A percentile compares a stretch with the other conserved stretches of the same genome.
Conservation (phyloP, 2,329 filamentous ascomycete species). For the Claviceps sp. region DNA sequence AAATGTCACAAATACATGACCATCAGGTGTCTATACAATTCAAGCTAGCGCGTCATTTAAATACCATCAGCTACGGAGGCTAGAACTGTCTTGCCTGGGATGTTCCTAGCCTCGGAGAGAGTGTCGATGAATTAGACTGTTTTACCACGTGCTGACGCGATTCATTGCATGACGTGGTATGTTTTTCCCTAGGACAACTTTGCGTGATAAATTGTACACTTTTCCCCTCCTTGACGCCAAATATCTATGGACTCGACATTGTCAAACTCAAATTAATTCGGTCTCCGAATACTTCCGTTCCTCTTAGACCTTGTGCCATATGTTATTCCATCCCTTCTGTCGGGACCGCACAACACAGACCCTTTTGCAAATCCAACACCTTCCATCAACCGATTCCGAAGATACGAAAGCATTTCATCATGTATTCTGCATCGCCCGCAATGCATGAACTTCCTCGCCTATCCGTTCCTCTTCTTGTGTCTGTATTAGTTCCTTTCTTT, state of each 20-base stretch:
- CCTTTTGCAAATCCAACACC: neutral
- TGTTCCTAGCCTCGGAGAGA: neutral
- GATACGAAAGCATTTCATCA: neutral
- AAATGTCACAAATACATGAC: conserved; percentile 4
- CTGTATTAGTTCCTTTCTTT: neutral
- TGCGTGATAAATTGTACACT: neutral
- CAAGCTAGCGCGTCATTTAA: conserved; percentile 6
- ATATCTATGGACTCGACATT: neutral
- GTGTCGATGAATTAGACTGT: neutral
- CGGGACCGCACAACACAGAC: no score
- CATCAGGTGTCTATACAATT: conserved; percentile 3
- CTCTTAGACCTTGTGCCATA: neutral
- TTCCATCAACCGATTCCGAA: neutral
- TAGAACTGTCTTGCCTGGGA: neutral
- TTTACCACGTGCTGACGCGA: neutral
- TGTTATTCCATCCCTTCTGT: neutral
- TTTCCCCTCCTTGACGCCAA: neutral
- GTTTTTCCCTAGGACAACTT: neutral
- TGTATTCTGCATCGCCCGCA: neutral
- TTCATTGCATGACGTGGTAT: neutral
- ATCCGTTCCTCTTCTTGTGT: neutral
- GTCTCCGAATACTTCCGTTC: neutral
- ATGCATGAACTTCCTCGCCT: neutral
- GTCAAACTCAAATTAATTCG: neutral
- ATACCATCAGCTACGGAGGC: neutral